phyloP scores from a whole-genome alignment of 768 basidiomycete genomes.

The Xerocomellus dryophilus region DNA sequence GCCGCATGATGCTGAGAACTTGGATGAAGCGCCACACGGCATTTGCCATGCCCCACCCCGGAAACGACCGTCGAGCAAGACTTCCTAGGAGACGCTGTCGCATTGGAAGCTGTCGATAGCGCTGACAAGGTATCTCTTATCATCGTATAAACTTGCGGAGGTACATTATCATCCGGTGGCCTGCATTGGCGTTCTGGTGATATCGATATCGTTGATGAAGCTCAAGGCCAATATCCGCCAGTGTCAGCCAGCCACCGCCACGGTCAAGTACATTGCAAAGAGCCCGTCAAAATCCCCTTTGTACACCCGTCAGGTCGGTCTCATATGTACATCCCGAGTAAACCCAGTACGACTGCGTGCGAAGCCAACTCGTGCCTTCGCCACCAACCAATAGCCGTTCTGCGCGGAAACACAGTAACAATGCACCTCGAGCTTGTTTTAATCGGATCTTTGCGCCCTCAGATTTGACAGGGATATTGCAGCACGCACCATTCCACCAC shows the following conservation, averaged over 20 bases:
- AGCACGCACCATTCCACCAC: conserved; percentile 4
- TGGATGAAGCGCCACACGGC: conserved; percentile 4
- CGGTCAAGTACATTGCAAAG: too few species aligned
- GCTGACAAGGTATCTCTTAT: not conserved
- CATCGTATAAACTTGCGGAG: not conserved
- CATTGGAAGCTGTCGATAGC: not conserved
- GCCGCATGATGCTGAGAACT: conserved; percentile 4
- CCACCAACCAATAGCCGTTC: conserved; percentile 14
- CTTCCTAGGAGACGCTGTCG: not conserved
- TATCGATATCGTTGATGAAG: too few species aligned
- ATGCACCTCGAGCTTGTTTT: conserved; percentile 1
- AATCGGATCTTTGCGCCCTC: conserved; percentile 13
- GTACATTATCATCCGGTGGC: not conserved
- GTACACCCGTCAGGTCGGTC: not conserved
- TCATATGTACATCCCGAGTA: not conserved
- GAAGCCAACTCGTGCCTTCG: conserved; percentile 15
- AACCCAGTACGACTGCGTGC: not conserved
- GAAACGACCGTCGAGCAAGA: too few species aligned
- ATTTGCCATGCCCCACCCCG: conserved; percentile 6
- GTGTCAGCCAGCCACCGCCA: too few species aligned
- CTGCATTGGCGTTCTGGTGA: not conserved
- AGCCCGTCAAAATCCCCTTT: not conserved
- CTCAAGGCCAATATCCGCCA: too few species aligned
- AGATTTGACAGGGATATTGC: conserved; percentile 9
- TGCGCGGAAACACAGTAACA: not conserved